Percentiles rank a stretch among this genome's conserved stretches.
Conservation (phyloP, 1,284 basidiomycete species). For the Boletellus deceptivus region DNA sequence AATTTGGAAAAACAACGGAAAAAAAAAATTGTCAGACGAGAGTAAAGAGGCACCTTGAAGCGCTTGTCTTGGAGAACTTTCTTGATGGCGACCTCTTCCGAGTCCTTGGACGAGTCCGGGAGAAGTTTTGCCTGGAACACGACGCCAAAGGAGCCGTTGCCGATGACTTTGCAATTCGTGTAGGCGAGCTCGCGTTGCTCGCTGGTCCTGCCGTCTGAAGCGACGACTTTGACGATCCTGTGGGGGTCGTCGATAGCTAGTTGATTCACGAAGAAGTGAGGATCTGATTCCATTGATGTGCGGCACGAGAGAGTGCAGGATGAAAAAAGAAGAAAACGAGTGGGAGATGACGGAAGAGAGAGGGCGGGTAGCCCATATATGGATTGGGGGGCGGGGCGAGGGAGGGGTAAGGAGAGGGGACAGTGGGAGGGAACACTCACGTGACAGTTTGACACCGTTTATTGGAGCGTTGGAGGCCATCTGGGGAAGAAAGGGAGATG, state of each 20-base stretch:
- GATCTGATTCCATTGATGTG: conserved; percentile 29
- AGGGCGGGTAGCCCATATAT: conserved; percentile 34
- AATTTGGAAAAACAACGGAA: conserved; percentile 1
- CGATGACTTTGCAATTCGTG: conserved; percentile 97
- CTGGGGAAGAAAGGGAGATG: conserved; percentile 17
- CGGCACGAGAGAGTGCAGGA: conserved; percentile 5
- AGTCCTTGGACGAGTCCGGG: conserved; percentile 54
- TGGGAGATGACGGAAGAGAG: conserved; percentile 23
- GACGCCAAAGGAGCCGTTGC: conserved; percentile 98
- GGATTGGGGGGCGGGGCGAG: conserved; percentile 28
- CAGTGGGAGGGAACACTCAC: conserved; percentile 51
- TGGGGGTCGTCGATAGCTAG: conserved; percentile 90
- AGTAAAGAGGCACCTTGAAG: conserved; percentile 81
- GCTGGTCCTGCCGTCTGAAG: conserved; percentile 92
- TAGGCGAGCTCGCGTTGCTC: conserved; percentile 89
- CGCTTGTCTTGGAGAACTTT: conserved; percentile 99
- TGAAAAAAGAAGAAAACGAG: conserved; percentile 12
- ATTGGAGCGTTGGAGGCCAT: conserved; percentile 82
- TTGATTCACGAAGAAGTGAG: conserved; percentile 22
- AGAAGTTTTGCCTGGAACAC: conserved; percentile 89
- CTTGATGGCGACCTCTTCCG: conserved; percentile 97
- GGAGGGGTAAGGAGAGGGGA: conserved; percentile 15
- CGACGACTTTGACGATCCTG: conserved; percentile 92
- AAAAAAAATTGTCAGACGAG: conserved; percentile 14
- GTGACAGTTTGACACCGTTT: conserved; percentile 88